A percentile compares a stretch with the other conserved stretches of the same genome.
Conservation (phyloP, 2,329 filamentous ascomycete species). For the Penicillium sp. region DNA sequence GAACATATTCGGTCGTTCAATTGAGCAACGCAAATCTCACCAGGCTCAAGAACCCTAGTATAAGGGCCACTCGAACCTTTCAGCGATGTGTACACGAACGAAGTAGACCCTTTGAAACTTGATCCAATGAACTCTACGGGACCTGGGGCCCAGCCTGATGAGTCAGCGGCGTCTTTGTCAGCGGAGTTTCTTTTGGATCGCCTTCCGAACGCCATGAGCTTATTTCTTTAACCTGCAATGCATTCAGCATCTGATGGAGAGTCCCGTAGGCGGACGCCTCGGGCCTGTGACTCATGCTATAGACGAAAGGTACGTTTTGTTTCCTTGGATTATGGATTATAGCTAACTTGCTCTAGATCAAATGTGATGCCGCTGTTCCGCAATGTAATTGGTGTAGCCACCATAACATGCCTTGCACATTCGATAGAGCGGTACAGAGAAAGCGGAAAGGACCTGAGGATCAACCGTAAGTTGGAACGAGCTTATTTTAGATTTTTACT, state of each 20-base stretch:
- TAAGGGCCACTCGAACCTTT: too few relatives aligned
- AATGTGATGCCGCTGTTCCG: slow-evolving; percentile 49
- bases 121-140: too few relatives aligned
- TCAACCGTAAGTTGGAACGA: slow-evolving; percentile 19
- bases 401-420: slow-evolving; percentile 52
- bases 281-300: slow-evolving; percentile 54
- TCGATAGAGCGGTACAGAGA: slow-evolving; percentile 35
- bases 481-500: background rate
- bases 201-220: background rate
- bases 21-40: background rate
- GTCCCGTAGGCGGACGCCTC: slow-evolving; percentile 29
- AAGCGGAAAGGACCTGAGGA: slow-evolving; percentile 29
- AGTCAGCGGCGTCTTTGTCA: background rate
- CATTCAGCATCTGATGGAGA: slow-evolving; percentile 22
- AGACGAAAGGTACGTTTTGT: slow-evolving; percentile 46
- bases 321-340: background rate
- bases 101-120: too few relatives aligned
- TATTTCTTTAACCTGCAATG: slow-evolving; percentile 13
- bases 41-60: background rate
- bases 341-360: slow-evolving; percentile 43
- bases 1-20: background rate
- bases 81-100: too few relatives aligned
- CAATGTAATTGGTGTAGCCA: slow-evolving; percentile 55
- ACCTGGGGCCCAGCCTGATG: background rate
- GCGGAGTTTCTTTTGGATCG: background rate